phyloP scores from a whole-genome alignment of 257 asterid species.

The Hygrophila difformis region DNA sequence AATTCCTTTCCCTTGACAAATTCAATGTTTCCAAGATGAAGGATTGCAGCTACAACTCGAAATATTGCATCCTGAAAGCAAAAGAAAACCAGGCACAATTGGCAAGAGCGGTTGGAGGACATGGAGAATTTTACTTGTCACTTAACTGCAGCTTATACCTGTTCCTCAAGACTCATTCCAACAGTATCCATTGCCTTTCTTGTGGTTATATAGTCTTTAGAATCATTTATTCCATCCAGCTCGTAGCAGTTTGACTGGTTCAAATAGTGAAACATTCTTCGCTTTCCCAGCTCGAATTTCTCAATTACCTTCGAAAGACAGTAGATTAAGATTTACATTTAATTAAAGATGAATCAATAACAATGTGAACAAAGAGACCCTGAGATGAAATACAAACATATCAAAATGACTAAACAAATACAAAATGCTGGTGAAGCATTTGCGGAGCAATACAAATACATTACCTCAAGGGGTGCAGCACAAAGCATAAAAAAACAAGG shows the following conservation, averaged over 20 bases:
- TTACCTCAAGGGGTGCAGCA: slow-evolving; percentile 94
- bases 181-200: slow-evolving; percentile 98
- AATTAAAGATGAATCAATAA: too few species aligned
- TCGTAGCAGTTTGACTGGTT: slow-evolving; percentile 84
- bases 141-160: slow-evolving; percentile 41
- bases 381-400: too few species aligned
- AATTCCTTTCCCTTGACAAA: slow-evolving; percentile 80
- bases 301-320: slow-evolving; percentile 48
- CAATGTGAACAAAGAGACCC: too few species aligned
- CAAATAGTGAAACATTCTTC: slow-evolving; percentile 84
- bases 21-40: slow-evolving; percentile 94
- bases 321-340: slow-evolving; percentile 14
- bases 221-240: slow-evolving; percentile 78
- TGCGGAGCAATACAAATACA: too few species aligned
- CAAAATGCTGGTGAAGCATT: too few species aligned
- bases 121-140: not conserved
- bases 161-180: slow-evolving; percentile 85
- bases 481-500: slow-evolving; percentile 99
- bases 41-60: slow-evolving; percentile 94
- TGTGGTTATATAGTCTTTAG: slow-evolving; percentile 75
- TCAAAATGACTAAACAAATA: too few species aligned
- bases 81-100: slow-evolving; percentile 12
- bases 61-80: slow-evolving; percentile 80
- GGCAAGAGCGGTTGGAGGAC: not conserved
- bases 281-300: slow-evolving; percentile 74